Conservation (phyloP, 2,329 filamentous ascomycete genomes). For the Bipolaris bicolor region DNA sequence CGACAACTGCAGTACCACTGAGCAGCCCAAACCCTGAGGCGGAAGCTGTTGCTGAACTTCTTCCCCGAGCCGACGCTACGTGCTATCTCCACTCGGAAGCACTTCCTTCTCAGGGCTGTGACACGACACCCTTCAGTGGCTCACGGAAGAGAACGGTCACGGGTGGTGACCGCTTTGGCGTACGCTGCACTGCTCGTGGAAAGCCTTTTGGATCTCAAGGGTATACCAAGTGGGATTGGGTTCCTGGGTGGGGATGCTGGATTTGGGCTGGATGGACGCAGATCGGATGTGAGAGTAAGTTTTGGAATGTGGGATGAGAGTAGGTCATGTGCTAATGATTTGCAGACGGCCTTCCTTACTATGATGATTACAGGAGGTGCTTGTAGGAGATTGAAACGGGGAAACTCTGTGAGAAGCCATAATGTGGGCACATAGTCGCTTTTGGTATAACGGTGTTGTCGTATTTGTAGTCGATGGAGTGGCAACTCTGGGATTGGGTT, state of each 20-base stretch:
- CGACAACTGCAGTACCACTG: background rate
- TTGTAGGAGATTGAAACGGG: background rate
- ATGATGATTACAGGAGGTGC: background rate
- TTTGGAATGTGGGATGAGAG: background rate
- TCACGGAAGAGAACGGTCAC: background rate
- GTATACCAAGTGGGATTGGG: conserved; percentile 1
- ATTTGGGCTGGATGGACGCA: conserved; percentile 11
- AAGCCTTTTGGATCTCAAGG: background rate
- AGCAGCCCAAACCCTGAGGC: background rate
- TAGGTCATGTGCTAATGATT: background rate
- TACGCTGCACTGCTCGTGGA: background rate
- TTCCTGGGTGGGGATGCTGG: conserved; percentile 6
- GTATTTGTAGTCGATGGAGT: background rate
- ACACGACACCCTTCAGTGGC: conserved; percentile 1
- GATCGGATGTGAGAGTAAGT: conserved; percentile 5
- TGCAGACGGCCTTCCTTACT: background rate
- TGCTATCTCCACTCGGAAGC: conserved; percentile 6
- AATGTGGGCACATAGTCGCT: background rate
- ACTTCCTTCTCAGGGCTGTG: conserved; percentile 5
- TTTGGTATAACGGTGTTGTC: background rate
- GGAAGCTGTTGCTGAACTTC: background rate
- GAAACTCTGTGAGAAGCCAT: background rate
- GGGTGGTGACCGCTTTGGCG: background rate
- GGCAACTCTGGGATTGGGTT: background rate
- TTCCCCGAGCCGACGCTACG: background rate